Base-by-base conservation (phyloP, 2,329 filamentous ascomycete species). In the Atkinsonella hypoxylon region DNA sequence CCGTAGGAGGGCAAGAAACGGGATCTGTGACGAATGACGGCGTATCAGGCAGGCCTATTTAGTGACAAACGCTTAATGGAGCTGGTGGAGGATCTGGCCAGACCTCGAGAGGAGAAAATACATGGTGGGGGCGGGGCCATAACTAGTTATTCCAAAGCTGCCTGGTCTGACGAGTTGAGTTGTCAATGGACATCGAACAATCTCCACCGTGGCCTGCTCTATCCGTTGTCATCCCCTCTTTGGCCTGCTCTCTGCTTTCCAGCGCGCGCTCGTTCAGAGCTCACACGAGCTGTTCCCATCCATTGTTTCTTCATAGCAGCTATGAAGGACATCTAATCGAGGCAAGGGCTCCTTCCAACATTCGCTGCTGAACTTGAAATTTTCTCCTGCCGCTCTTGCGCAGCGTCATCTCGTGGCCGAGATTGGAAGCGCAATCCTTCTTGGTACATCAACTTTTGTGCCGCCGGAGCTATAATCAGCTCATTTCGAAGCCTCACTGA, bases 281-380 rank as follows among this genome's bases (percentile, higher is more conserved):
- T 44, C 42, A 44, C 5, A 22, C 40, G 18, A n/a, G 47, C 40
- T 39, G 13, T 44, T 38, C 9, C 15, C 43, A 30, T 15, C 22
- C 17, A 45, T 22, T 20, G 13, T 13, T n/a, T 40, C 17, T 11
- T 26, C 26, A n/a, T 6, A 5, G 43, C 48, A 34, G 40, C 51
- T 47, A 55, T 55, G 51, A 53, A 26, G 53, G 18, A 17, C 43
- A 34, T 12, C 17, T 52, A 46, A 36, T 31, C n/a, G 39, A 42
- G 18, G 12, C 3, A 8, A 26, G n/a, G 20, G 12, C 12, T 22
- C 12, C 20, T 12, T 42, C 40, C 17, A 15, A 36, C 8, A 45
- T 45, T 20, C 30, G 5, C 4, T 10, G 17, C 41, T 4, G 41
- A n/a, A 18, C 18, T 26, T 26, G 26, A 26, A 17, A 31, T 34